Base-by-base conservation (phyloP, 2,329 filamentous ascomycete species). In the Metarhizium guizhouense region DNA sequence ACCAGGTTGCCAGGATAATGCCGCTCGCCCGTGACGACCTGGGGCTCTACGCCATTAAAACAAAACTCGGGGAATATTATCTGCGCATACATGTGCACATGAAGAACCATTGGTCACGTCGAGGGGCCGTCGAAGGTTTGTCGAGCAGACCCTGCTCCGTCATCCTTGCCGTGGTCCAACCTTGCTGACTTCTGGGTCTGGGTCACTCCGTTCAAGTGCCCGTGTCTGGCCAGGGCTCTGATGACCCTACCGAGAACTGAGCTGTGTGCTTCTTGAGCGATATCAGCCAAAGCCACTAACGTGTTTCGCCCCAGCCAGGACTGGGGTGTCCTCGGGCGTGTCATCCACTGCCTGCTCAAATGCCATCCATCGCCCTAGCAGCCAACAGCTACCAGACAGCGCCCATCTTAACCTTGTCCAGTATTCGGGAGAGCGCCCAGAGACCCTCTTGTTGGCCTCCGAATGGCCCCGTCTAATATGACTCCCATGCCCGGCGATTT, bases 21-120 rank as follows among this genome's bases (percentile, higher is more conserved):
- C 8, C 20, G 45, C 45, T 48, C 25, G 65, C 62, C 64, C 65
- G 66, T 67, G 65, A 65, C 70, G 70, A 70, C 71, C 69, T 70
- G 72, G 74, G 72, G 70, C 70, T 73, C 70, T 72, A 71, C 68
- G 70, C 69, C 67, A 70, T 68, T 71, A 72, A 72, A 72, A 73
- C 66, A 72, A 73, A 67, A 72, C 71, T 75, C 73, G 74, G 74
- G 57, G 72, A 75, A 73, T 76, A 76, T 75, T 71, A 72, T 73
- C 68, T 75, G 45, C n/a, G 11, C 25, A 48, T 48, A 30, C 34
- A 36, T 36, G 34, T 47, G 43, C 18, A 47, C 43, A 25, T 47
- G 18, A 25, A n/a, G 43, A 6, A 25, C 43, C 18, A 47, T 20
- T 47, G n/a, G 43, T 7, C 43, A 29, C 7, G 45, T 30, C 20